These are phyloP conservation scores for Pseudoturritis turrita DNA, from an alignment of 345 rosid species.

Conservation along the genomic window DNA sequence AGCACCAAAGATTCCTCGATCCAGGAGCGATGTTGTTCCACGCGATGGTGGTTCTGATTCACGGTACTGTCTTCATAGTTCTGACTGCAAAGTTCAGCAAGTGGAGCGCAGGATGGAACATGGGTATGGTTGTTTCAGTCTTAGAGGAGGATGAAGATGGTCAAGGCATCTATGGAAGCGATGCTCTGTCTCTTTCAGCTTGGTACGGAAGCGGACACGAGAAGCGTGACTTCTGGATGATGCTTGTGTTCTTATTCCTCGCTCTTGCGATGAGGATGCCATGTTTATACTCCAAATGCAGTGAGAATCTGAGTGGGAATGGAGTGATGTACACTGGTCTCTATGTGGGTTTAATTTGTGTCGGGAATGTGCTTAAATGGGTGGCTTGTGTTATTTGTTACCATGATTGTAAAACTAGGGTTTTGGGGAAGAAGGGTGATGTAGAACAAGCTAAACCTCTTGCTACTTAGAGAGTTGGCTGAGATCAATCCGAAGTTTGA, in stretches of 20 bases:
- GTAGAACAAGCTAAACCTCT: neutral
- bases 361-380: conserved; percentile 39
- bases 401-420: neutral
- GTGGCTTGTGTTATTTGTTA: conserved; percentile 20
- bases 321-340: conserved; percentile 8
- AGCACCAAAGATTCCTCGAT: neutral
- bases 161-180: conserved; percentile 16
- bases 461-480: neutral
- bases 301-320: neutral
- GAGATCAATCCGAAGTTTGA: neutral
- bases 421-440: conserved; percentile 20
- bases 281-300: conserved; percentile 16
- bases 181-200: conserved; percentile 28
- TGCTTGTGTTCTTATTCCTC: conserved; percentile 27
- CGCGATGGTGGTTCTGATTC: neutral
- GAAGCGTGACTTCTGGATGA: conserved; percentile 22
- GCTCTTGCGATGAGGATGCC: conserved; percentile 20
- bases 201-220: conserved; percentile 26
- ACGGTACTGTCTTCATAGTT: conserved; percentile 8
- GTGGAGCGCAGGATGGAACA: conserved; percentile 45
- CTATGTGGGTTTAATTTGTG: conserved; percentile 4
- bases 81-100: conserved; percentile 28
- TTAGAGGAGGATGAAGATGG: conserved; percentile 24
- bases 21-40: neutral
- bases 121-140: conserved; percentile 37